phyloP scores from a whole-genome alignment of 768 basidiomycete species.

The Dentipellis sp. region DNA sequence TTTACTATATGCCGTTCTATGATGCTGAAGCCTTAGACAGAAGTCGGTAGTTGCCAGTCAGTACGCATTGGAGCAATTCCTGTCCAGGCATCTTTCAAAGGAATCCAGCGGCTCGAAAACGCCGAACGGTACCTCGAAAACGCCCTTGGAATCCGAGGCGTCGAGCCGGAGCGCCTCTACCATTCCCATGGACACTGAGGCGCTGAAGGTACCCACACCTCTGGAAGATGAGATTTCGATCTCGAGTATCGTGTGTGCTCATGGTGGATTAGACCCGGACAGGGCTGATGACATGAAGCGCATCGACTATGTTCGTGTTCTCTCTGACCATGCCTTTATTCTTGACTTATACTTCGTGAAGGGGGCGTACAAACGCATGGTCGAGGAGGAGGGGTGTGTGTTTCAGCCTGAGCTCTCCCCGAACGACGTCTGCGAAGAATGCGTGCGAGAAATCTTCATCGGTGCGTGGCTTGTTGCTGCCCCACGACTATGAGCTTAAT shows the following conservation, averaged over 20 bases:
- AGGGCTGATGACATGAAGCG: constrained; percentile 61
- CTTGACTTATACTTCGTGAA: constrained; percentile 17
- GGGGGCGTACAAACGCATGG: background rate
- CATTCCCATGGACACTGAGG: too few relatives aligned
- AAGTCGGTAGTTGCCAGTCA: constrained; percentile 52
- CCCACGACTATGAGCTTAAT: background rate
- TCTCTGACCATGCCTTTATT: background rate
- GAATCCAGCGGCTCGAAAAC: background rate
- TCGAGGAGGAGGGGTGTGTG: background rate
- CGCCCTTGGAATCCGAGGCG: too few relatives aligned
- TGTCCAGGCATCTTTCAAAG: constrained; percentile 7
- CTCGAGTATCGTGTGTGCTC: constrained; percentile 49
- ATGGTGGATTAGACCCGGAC: constrained; percentile 51
- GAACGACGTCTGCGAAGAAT: constrained; percentile 48
- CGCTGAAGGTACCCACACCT: background rate
- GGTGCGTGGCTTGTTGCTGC: constrained; percentile 30
- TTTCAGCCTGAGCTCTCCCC: background rate
- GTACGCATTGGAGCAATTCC: constrained; percentile 43
- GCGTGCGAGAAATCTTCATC: constrained; percentile 46
- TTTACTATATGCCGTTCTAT: background rate
- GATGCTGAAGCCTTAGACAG: constrained; percentile 21
- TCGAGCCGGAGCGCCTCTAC: too few relatives aligned
- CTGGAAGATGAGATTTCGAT: constrained; percentile 18
- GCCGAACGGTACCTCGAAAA: background rate
- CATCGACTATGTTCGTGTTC: constrained; percentile 22